phyloP scores from a whole-genome alignment of 2,329 filamentous ascomycete species.

The Beauveria sp. region DNA sequence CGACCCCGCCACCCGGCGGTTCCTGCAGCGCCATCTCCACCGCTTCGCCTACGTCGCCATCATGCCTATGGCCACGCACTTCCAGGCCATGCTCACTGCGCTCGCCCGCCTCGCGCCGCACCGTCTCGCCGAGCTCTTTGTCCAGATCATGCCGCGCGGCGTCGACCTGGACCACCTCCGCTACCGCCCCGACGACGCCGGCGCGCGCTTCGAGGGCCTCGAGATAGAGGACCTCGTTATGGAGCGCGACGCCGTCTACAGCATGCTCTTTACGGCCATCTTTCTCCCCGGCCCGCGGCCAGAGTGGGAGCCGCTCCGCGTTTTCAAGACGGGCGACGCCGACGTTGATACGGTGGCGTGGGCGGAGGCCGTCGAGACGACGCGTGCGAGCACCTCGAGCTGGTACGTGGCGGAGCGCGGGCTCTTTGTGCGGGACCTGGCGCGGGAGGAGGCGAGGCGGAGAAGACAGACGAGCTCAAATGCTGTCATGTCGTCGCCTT shows the following conservation, averaged over 20 bases:
- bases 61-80: constrained; percentile 58
- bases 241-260: constrained; percentile 45
- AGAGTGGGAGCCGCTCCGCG: constrained; percentile 33
- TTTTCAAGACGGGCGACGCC: constrained; percentile 44
- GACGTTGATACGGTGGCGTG: constrained; percentile 35
- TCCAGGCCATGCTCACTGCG: constrained; percentile 21
- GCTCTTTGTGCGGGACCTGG: constrained; percentile 29
- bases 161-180: constrained; percentile 28
- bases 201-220: constrained; percentile 20
- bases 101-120: not conserved
- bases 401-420: constrained; percentile 40
- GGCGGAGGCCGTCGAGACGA: constrained; percentile 35
- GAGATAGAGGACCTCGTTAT: constrained; percentile 42
- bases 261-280: constrained; percentile 35
- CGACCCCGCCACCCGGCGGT: constrained; percentile 25
- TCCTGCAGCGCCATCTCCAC: constrained; percentile 34
- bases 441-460: constrained; percentile 11
- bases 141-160: constrained; percentile 40
- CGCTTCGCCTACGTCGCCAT: constrained; percentile 55
- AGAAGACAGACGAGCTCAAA: not conserved
- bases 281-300: constrained; percentile 20
- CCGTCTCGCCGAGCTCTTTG: constrained; percentile 41
- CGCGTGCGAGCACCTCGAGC: constrained; percentile 27
- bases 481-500: too few species aligned
- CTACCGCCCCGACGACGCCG: not conserved